Conservation (phyloP, 352 stramenopile species). For the Phytopythium mirpurense region DNA sequence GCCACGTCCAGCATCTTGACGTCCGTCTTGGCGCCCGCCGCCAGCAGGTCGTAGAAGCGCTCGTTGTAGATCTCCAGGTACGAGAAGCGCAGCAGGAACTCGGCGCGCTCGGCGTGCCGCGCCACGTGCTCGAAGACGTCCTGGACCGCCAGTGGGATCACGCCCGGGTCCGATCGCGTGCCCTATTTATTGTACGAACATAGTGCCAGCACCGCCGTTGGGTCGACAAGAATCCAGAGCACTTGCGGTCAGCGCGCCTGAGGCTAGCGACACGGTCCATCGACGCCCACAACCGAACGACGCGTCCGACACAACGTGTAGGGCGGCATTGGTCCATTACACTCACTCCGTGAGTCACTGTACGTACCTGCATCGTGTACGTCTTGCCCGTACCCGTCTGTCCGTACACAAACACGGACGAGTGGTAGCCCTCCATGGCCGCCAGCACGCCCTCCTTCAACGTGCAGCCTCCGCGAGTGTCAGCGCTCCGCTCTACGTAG, state of each 20-base stretch:
- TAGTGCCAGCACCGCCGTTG: no score
- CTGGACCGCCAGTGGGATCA: constrained; percentile 84
- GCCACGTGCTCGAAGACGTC: constrained; percentile 86
- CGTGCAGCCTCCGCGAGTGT: not conserved
- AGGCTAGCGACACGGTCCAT: constrained; percentile 3
- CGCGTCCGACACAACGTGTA: constrained; percentile 19
- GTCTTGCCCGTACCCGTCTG: constrained; percentile 88
- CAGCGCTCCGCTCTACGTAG: no score
- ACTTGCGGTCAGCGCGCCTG: not conserved
- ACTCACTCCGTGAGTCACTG: not conserved
- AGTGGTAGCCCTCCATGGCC: constrained; percentile 76
- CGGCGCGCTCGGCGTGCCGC: constrained; percentile 31
- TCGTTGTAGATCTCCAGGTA: constrained; percentile 99
- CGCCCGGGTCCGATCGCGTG: constrained; percentile 49
- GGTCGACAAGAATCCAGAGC: not conserved
- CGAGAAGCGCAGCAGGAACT: constrained; percentile 83
- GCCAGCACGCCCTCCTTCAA: constrained; percentile 59
- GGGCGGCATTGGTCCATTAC: constrained; percentile 5
- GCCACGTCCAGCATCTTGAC: constrained; percentile 76
- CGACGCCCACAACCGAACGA: not conserved
- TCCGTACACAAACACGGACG: constrained; percentile 90
- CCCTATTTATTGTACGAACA: no score
- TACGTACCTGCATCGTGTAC: constrained; percentile 69
- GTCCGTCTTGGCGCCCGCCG: constrained; percentile 47
- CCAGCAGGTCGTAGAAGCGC: constrained; percentile 95